Evolutionary conservation across 2,329 filamentous ascomycete species (phyloP), one percentile per base, ranked within the genome.

Genomic region (Alternaria sp.): DNA sequence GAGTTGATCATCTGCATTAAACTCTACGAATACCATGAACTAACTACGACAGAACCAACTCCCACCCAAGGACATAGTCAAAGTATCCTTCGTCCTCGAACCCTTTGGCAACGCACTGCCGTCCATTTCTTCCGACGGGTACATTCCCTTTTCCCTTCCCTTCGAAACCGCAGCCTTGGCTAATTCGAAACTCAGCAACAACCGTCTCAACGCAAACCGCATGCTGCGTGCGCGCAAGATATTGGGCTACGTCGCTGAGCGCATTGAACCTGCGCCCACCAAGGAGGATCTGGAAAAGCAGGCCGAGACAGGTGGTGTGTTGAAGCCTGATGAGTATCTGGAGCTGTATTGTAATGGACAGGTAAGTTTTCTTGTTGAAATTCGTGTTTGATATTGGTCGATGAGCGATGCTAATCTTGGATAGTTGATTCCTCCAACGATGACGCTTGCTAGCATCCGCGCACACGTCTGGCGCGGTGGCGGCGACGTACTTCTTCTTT

Each of bases 151-250:
- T 44, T 56, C 70, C 52, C 60, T 69, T 44, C 65, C 64, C 44
- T 59, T 66, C 57, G 66, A 75, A 38, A 70, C 64, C 63, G 63
- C 71, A 38, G 62, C 67, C 14, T 58, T 57, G 43, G 67, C 69
- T 73, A 71, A 73, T 66, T 49, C 70, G 54, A 60, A 62, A 48
- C 63, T 63, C 64, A 87, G 90, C 53, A 96, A 94, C 77, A 94
- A 94, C 67, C 89, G 95, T 24, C 85, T 99, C 52, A 99, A 98
- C 76, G 95, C 95, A 11, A 99, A 98, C 75, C 88, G 94, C 56
- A 98, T 99, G 95, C 84, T 99, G 51, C 88, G 95, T 47, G 93
- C 96, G 4, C 94, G 93, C 81, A 99, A 99, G 83, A 95, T 99
- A 22, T 81, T 98, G 59, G 88, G 89, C 0, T 99, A 99, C 72